Evolutionary conservation across 139 green algal species (phyloP).

Genomic region (Dunaliella sp.): DNA sequence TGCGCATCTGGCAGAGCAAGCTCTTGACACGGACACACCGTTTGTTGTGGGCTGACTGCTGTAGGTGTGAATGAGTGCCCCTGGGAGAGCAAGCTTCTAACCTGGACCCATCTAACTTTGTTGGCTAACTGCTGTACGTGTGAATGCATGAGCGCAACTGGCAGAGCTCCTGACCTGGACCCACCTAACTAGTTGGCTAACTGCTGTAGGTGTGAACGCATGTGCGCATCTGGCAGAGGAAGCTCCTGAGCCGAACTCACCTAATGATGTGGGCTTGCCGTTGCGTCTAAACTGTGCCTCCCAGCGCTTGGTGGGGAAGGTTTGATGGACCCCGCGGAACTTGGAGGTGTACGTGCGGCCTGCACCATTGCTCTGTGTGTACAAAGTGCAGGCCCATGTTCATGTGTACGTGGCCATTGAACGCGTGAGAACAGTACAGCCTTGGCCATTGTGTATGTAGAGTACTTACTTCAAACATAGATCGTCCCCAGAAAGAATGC

Average conservation of each 20-base stretch:
- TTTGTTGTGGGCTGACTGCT: slow-evolving; percentile 79
- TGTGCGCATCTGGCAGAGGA: not conserved
- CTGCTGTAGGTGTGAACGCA: not conserved
- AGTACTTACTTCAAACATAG: too few relatives aligned
- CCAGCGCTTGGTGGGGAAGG: slow-evolving; percentile 86
- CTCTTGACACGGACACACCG: slow-evolving; percentile 14
- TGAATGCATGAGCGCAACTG: not conserved
- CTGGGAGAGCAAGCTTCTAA: too few relatives aligned
- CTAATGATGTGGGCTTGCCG: slow-evolving; percentile 78
- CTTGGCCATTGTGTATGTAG: too few relatives aligned
- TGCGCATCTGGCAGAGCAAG: not conserved
- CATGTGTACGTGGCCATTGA: too few relatives aligned
- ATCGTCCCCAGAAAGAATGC: too few relatives aligned
- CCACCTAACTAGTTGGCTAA: not conserved
- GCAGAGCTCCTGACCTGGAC: not conserved
- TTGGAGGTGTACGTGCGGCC: slow-evolving; percentile 77
- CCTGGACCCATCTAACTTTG: not conserved
- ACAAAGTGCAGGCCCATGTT: too few relatives aligned
- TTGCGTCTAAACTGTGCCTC: slow-evolving; percentile 86
- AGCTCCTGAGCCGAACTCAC: slow-evolving; percentile 15
- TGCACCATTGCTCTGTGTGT: slow-evolving; percentile 32
- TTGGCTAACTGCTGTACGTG: not conserved
- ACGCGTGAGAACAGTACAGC: too few relatives aligned
- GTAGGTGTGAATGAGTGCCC: too few relatives aligned
- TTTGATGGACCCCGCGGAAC: slow-evolving; percentile 88